Evolutionary conservation across 2,329 filamentous ascomycete genomes (phyloP), one percentile per base, ranked within the genome.

Genomic region (Tolypocladium ophioglossoides): DNA sequence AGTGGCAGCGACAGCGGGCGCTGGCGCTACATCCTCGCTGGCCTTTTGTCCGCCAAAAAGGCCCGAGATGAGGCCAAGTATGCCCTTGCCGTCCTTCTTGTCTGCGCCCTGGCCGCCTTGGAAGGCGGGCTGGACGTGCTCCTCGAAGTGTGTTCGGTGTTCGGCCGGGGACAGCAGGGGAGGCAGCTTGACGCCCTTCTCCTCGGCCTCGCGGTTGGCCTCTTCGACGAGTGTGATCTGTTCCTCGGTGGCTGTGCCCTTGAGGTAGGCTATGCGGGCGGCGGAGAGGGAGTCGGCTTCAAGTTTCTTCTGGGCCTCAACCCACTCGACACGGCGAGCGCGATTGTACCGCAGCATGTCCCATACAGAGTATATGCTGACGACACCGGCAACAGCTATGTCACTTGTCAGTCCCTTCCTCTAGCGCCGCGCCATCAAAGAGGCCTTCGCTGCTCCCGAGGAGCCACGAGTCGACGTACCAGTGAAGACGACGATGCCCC

Each of bases 291-390:
- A 73, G 69, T 82, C 78, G 62, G 72, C 74, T 52, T 76, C 74
- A 64, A 82, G 70, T 57, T 74, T 70, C 66, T 74, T 74, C 63
- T 82, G 79, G 53, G 78, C 72, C 55, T 78, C 75, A 62, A 78
- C 64, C 72, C 82, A 84, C 66, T 84, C 80, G 63, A 69, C 70
- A 63, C 79, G 79, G 62, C 80, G 79, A 69, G 78, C 76, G 62
- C 77, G 77, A 73, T 84, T 84, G 68, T 79, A 78, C 53, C 74
- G 72, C 56, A 83, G 72, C 80, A 84, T 84, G 67, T 84, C 80
- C 71, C 74, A 77, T 20, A 80, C 77, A 38, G 80, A 81, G 72
- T 83, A 84, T 57, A 76, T 69, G 53, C 78, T 82, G 41, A 80
- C 72, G 32, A 83, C 70, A 59, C 75, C 73, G 56, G 79, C 79